A percentile compares a stretch with the other conserved stretches of the same genome.
Conservation (phyloP, 2,329 filamentous ascomycete genomes). For the Cercospora sesami region DNA sequence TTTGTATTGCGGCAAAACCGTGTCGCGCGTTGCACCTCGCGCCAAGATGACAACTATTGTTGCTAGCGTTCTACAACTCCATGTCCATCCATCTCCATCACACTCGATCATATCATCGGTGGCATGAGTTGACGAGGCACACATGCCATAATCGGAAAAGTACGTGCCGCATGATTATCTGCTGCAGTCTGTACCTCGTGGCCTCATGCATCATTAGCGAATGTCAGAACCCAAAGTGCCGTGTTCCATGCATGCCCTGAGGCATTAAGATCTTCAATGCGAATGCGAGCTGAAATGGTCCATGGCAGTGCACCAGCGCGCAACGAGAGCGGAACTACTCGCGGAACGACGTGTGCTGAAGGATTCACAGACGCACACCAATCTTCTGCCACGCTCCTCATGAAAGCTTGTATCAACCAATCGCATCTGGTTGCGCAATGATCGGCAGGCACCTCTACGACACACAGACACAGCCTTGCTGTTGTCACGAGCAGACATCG, state of each 20-base stretch:
- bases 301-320: constrained; percentile 5
- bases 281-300: constrained; percentile 7
- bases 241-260: background rate
- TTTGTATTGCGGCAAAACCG: too few relatives aligned
- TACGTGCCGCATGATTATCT: background rate
- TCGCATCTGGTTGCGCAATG: background rate
- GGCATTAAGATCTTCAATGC: background rate
- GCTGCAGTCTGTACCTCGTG: background rate
- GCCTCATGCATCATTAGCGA: background rate
- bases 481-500: background rate
- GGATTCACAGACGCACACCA: constrained; percentile 1
- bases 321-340: background rate
- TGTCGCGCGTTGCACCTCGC: too few relatives aligned
- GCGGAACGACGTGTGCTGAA: background rate
- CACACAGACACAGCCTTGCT: constrained; percentile 1
- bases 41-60: too few relatives aligned
- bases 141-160: constrained; percentile 4
- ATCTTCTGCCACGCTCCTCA: background rate
- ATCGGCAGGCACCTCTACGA: background rate
- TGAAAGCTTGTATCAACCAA: constrained; percentile 3
- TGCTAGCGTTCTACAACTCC: too few relatives aligned
- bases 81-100: too few relatives aligned
- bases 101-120: too few relatives aligned
- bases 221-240: background rate
- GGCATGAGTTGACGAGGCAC: background rate